Evolutionary conservation across 257 asterid species (phyloP), one percentile per base, ranked within the genome.

Genomic region (Echium plantagineum): DNA sequence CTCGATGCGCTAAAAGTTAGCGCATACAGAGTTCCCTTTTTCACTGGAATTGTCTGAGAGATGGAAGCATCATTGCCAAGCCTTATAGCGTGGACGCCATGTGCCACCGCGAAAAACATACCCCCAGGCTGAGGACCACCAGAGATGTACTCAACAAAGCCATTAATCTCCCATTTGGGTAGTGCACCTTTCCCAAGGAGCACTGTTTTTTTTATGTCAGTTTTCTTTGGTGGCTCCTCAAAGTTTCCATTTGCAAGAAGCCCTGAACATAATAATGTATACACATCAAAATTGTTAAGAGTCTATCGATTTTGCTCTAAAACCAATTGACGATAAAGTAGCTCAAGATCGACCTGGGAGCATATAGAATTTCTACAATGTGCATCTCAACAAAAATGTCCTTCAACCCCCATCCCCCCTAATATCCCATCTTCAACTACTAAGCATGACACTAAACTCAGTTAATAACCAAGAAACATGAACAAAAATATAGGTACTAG

Each of bases 81-180:
- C 75, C 94, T 91, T 8, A 84, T 80, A 9, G 96, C 98, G 24
- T 88, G 98, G 66, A 81, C 75, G 0, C 98, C 98, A 60, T 88
- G 94, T 0, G 90, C 81, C 3, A 88, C 96, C 1, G 80, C 55
- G 61, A 91, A 91, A 90, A 59, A 91, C 98, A 85, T 91, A 3
- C 95, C 97, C 3, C 94, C 90, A 18, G 95, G 94, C 75, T 91
- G 98, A 0, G 96, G 95, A 26, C 98, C 98, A 22, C 95, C 88
- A 42, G 85, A 81, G 70, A 91, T 82, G 81, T 88, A 91, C 78
- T 91, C 94, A 8, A 88, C 96, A 1, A 68, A 22, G 48, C 98
- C 96, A 6, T 30, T 58, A 70, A 78, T 91, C 58, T 88, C 94
- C 98, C 98, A 91, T 72, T 74, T 75, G 63, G 96, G 98, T 4